phyloP scores from a whole-genome alignment of 352 stramenopile genomes.

The Phytopythium oedochilum region DNA sequence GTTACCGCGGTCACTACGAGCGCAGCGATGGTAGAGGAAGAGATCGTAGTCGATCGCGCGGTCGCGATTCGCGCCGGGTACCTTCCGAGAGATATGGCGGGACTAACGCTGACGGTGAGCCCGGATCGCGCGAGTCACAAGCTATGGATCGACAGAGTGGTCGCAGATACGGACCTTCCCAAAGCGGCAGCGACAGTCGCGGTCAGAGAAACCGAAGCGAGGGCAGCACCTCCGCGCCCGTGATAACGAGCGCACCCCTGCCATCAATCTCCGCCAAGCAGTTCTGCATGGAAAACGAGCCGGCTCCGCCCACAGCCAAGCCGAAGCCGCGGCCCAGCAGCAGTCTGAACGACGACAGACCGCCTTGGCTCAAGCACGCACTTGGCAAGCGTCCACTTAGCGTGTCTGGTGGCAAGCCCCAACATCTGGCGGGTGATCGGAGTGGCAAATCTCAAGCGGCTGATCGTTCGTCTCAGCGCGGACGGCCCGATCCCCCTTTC shows the following conservation, averaged over 20 bases:
- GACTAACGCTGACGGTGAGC: not conserved
- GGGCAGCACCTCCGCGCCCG: constrained; percentile 4
- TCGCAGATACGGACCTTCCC: constrained; percentile 4
- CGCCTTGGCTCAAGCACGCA: not conserved
- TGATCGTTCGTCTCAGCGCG: no score
- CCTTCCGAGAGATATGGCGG: not conserved
- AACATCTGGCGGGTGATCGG: not conserved
- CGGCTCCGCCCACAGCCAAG: constrained; percentile 4
- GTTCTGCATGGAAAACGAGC: constrained; percentile 50
- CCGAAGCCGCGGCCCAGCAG: not conserved
- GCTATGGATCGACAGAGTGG: constrained; percentile 7
- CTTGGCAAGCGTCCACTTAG: constrained; percentile 3
- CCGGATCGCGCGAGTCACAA: constrained; percentile 12
- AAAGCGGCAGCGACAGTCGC: not conserved
- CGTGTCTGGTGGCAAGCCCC: not conserved
- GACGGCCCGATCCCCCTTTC: not conserved
- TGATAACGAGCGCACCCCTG: constrained; percentile 5
- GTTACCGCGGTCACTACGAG: not conserved
- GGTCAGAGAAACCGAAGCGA: not conserved
- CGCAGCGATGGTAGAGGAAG: not conserved
- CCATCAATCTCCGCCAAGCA: constrained; percentile 52
- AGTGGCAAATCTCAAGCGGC: not conserved
- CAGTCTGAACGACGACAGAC: no score
- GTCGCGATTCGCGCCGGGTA: not conserved
- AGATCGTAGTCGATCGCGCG: constrained; percentile 2